These are phyloP conservation scores for Beta macrorhiza DNA, from an alignment of 179 eudicot genomes.

Conservation along the genomic window DNA sequence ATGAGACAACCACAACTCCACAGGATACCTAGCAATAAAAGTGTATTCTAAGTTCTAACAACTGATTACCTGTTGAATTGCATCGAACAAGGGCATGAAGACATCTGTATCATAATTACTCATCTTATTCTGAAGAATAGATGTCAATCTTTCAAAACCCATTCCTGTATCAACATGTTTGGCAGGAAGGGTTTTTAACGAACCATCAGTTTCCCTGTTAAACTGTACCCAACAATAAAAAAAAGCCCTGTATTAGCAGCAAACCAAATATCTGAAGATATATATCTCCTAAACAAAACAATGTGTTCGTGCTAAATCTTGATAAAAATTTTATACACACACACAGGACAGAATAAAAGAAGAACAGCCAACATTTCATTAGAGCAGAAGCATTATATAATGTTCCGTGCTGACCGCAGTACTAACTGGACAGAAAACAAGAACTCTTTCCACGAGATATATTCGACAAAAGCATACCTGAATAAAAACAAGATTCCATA, in stretches of 20 bases:
- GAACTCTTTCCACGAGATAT: neutral
- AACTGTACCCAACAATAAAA: slow-evolving; percentile 49
- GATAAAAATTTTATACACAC: neutral
- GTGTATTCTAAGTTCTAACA: neutral
- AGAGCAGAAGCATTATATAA: neutral
- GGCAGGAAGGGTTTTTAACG: slow-evolving; percentile 82
- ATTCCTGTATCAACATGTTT: slow-evolving; percentile 97
- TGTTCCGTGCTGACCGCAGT: neutral
- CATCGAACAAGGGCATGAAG: slow-evolving; percentile 85
- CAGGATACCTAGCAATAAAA: neutral
- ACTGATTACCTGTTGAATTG: slow-evolving; percentile 70
- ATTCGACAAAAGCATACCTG: slow-evolving; percentile 52
- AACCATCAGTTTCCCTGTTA: slow-evolving; percentile 84
- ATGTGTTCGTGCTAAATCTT: neutral
- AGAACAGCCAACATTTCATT: neutral
- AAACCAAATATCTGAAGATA: neutral
- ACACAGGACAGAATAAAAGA: neutral
- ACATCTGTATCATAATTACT: slow-evolving; percentile 99
- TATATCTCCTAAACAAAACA: neutral
- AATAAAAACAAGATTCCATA: slow-evolving; percentile 97
- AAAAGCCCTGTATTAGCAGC: slow-evolving; percentile 7
- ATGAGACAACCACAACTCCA: slow-evolving; percentile 6
- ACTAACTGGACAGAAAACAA: slow-evolving; percentile 1
- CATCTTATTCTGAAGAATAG: slow-evolving; percentile 93
- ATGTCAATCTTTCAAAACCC: slow-evolving; percentile 98